Evolutionary conservation across 768 basidiomycete species (phyloP).

Genomic region (Mycena vitilis): DNA sequence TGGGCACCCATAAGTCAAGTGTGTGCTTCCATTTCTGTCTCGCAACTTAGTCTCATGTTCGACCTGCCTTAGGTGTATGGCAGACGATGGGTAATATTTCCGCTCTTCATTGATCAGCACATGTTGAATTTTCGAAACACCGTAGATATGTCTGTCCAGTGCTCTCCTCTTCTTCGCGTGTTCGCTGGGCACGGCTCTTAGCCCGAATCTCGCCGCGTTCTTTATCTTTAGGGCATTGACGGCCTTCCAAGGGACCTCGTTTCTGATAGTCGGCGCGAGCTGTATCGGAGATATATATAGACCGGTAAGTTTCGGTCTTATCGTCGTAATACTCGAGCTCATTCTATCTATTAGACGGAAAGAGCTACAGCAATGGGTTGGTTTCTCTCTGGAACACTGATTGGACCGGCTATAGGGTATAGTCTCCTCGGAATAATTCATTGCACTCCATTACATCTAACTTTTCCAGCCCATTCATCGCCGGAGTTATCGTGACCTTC

Average conservation of each 20-base stretch:
- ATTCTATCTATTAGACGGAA: slow-evolving; percentile 19
- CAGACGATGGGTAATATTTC: slow-evolving; percentile 34
- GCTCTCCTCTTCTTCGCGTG: slow-evolving; percentile 33
- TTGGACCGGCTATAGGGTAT: slow-evolving; percentile 36
- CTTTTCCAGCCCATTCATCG: slow-evolving; percentile 31
- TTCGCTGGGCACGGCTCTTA: slow-evolving; percentile 35
- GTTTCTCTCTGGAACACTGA: slow-evolving; percentile 34
- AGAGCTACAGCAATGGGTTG: slow-evolving; percentile 34
- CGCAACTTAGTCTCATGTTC: neutral
- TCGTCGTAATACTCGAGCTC: neutral
- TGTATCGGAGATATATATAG: slow-evolving; percentile 36
- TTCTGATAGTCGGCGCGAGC: slow-evolving; percentile 34
- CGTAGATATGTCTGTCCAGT: slow-evolving; percentile 33
- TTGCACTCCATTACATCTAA: neutral
- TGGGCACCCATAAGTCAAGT: slow-evolving; percentile 36
- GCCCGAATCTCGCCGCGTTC: slow-evolving; percentile 36
- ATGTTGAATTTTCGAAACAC: slow-evolving; percentile 4
- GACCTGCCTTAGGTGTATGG: slow-evolving; percentile 31
- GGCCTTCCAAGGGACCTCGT: slow-evolving; percentile 35
- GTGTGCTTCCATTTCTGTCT: neutral
- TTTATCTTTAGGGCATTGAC: slow-evolving; percentile 36
- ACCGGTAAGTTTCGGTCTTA: slow-evolving; percentile 14
- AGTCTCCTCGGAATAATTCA: neutral
- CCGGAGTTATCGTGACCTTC: slow-evolving; percentile 34
- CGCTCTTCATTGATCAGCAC: neutral